Percentiles rank a stretch among this genome's conserved stretches.
phyloP scores from a whole-genome alignment of 306 rosid species.

The Begonia masoniana region DNA sequence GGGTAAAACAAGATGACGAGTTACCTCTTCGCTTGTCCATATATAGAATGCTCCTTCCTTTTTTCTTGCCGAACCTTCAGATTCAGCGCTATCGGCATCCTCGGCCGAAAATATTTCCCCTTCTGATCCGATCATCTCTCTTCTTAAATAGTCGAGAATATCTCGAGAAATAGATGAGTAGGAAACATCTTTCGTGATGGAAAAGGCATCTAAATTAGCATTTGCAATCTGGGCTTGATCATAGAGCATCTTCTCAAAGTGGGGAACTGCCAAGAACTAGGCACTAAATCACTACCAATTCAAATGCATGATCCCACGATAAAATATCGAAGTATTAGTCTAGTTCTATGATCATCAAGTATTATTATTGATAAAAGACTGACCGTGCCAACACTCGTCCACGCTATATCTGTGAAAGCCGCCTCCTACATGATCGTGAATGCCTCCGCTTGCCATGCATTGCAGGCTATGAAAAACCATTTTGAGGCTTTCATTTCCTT shows the following conservation, averaged over 20 bases:
- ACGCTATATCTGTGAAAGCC: slow-evolving; percentile 97
- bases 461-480: slow-evolving; percentile 61
- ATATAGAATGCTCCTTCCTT: slow-evolving; percentile 89
- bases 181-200: slow-evolving; percentile 58
- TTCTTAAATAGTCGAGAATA: slow-evolving; percentile 79
- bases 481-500: slow-evolving; percentile 31
- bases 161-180: slow-evolving; percentile 60
- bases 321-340: too few species aligned
- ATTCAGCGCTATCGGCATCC: slow-evolving; percentile 98
- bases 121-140: slow-evolving; percentile 88
- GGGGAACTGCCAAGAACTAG: slow-evolving; percentile 54
- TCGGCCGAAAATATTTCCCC: slow-evolving; percentile 99
- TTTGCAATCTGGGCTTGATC: slow-evolving; percentile 90
- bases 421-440: slow-evolving; percentile 89
- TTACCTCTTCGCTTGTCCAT: slow-evolving; percentile 81
- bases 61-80: slow-evolving; percentile 53
- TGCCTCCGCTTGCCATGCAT: slow-evolving; percentile 92
- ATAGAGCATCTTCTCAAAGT: slow-evolving; percentile 97
- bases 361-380: slow-evolving; percentile 13
- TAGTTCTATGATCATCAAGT: too few species aligned
- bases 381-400: slow-evolving; percentile 98
- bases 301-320: not conserved
- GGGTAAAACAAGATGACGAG: slow-evolving; percentile 5
- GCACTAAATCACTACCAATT: too few species aligned
- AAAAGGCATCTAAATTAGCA: slow-evolving; percentile 69